Conservation (phyloP, 1,139 yeast species). For the Wickerhamomyces sp. region DNA sequence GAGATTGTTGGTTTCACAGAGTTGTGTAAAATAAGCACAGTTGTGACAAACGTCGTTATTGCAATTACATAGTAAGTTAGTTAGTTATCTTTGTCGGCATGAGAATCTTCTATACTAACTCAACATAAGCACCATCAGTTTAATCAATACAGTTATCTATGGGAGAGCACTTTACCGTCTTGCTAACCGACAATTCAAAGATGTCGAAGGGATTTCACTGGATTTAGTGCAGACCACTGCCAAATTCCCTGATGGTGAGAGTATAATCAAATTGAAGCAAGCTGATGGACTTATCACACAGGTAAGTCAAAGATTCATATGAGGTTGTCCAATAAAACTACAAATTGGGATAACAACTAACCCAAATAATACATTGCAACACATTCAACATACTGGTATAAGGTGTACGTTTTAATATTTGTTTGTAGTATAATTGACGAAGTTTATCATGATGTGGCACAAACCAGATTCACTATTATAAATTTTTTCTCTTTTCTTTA, state of each 20-base stretch:
- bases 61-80: no score
- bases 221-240: background rate
- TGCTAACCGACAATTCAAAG: constrained; percentile 8
- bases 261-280: background rate
- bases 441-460: background rate
- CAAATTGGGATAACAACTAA: no score
- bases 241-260: background rate
- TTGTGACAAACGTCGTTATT: no score
- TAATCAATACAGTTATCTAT: constrained; percentile 4
- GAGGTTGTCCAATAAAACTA: no score
- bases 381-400: no score
- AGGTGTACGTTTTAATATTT: no score
- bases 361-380: no score
- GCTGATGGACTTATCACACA: background rate
- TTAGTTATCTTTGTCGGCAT: no score
- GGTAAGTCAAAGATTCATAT: no score
- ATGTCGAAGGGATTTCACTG: background rate
- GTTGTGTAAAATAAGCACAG: no score
- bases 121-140: background rate
- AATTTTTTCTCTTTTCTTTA: background rate
- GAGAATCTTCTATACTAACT: background rate
- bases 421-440: no score
- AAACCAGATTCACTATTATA: background rate
- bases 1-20: background rate
- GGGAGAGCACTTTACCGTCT: constrained; percentile 11